Evolutionary conservation across 2,329 filamentous ascomycete species (phyloP).

Genomic region (Cladosporium sp.): DNA sequence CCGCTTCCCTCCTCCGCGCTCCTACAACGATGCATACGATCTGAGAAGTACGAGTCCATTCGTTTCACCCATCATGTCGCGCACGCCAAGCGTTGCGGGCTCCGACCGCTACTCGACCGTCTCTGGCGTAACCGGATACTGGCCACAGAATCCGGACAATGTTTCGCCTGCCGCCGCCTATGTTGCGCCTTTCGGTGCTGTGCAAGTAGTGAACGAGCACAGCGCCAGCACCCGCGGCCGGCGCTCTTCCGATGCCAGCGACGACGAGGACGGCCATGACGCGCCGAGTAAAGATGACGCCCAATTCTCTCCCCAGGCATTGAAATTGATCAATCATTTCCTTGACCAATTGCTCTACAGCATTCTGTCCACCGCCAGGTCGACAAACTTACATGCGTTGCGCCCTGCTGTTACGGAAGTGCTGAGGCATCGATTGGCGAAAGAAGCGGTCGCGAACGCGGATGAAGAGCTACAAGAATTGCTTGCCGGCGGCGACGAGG

Average conservation of each 20-base stretch:
- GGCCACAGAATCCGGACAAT: conserved; percentile 20
- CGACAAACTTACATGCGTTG: conserved; percentile 69
- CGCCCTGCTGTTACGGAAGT: conserved; percentile 81
- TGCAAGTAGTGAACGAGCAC: conserved; percentile 79
- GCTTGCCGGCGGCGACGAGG: conserved; percentile 74
- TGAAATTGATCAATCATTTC: conserved; percentile 82
- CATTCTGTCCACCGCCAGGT: conserved; percentile 74
- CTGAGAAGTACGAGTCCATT: background rate
- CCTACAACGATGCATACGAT: conserved; percentile 7
- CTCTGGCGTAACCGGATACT: conserved; percentile 20
- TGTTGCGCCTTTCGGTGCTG: conserved; percentile 81
- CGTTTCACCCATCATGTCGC: conserved; percentile 25
- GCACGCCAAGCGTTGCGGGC: conserved; percentile 18
- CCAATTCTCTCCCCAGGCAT: conserved; percentile 66
- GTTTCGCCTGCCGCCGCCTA: conserved; percentile 77
- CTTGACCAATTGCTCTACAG: conserved; percentile 91
- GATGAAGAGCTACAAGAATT: conserved; percentile 87
- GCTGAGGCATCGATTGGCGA: conserved; percentile 82
- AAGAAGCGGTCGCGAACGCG: conserved; percentile 74
- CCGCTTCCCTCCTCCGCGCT: background rate
- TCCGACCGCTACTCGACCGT: conserved; percentile 23
- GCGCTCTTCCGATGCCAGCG: conserved; percentile 17
- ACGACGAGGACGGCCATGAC: conserved; percentile 58
- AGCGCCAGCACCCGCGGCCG: conserved; percentile 63
- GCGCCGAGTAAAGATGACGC: conserved; percentile 62